These are phyloP conservation scores for Sinapis alba DNA, from an alignment of 441 rosid species.

Conservation along the genomic window DNA sequence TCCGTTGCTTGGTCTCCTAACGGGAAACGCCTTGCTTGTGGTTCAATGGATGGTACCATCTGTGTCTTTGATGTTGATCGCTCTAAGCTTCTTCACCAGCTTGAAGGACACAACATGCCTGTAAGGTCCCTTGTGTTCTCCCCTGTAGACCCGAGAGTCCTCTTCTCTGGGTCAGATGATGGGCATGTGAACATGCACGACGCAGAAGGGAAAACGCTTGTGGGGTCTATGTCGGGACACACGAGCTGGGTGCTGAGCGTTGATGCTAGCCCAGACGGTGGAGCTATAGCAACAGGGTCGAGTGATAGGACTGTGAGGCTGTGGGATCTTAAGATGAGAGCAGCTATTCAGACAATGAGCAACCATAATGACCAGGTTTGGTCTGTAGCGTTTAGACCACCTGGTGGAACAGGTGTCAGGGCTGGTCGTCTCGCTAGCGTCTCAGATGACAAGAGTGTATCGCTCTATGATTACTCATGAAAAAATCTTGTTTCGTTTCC, in stretches of 20 bases:
- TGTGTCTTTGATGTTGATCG: slow-evolving; percentile 83
- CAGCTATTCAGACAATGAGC: slow-evolving; percentile 88
- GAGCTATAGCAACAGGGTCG: slow-evolving; percentile 83
- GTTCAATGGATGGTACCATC: slow-evolving; percentile 94
- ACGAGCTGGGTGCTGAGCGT: slow-evolving; percentile 91
- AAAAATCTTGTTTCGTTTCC: not conserved
- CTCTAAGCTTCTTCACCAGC: slow-evolving; percentile 82
- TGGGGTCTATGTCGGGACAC: slow-evolving; percentile 89
- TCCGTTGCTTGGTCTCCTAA: slow-evolving; percentile 95
- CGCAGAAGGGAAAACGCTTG: slow-evolving; percentile 74
- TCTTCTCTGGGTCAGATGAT: slow-evolving; percentile 90
- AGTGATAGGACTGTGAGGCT: slow-evolving; percentile 89
- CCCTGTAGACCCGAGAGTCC: slow-evolving; percentile 70
- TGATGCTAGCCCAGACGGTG: slow-evolving; percentile 90
- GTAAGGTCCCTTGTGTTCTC: slow-evolving; percentile 89
- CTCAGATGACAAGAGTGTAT: slow-evolving; percentile 94
- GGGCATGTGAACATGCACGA: slow-evolving; percentile 90
- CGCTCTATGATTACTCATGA: slow-evolving; percentile 84
- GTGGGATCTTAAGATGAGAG: slow-evolving; percentile 92
- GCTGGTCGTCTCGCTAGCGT: slow-evolving; percentile 85
- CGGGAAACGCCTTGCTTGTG: slow-evolving; percentile 87
- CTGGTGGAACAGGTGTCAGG: slow-evolving; percentile 52
- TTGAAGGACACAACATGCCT: slow-evolving; percentile 93
- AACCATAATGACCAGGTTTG: slow-evolving; percentile 89
- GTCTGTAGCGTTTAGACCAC: slow-evolving; percentile 80